phyloP scores from a whole-genome alignment of 2,329 filamentous ascomycete genomes.

The Reticulascus tulasneorum region DNA sequence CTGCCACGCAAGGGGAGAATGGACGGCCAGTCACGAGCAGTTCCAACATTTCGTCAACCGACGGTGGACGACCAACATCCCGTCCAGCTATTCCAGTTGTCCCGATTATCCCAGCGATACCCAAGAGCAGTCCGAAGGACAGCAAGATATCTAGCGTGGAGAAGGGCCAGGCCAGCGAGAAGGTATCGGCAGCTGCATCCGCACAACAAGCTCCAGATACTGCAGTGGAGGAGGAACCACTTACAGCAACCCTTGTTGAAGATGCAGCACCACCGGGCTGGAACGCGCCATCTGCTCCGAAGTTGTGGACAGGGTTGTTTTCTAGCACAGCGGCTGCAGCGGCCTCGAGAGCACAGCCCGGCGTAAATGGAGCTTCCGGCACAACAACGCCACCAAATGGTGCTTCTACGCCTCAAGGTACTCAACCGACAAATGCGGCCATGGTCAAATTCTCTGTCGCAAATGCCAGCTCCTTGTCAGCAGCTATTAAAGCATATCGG shows the following conservation, averaged over 20 bases:
- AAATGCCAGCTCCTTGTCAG: conserved; percentile 57
- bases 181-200: too few species aligned
- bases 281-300: conserved; percentile 24
- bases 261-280: conserved; percentile 16
- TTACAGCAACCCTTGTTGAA: conserved; percentile 12
- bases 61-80: not conserved
- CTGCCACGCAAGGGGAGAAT: conserved; percentile 9
- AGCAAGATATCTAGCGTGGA: conserved; percentile 13
- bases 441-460: conserved; percentile 4
- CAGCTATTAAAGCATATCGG: conserved; percentile 71
- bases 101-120: conserved; percentile 44
- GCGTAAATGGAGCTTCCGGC: conserved; percentile 16
- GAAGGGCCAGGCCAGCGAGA: conserved; percentile 2
- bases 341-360: conserved; percentile 14
- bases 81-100: conserved; percentile 36
- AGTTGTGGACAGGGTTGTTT: conserved; percentile 38
- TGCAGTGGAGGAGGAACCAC: conserved; percentile 19
- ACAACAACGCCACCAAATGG: conserved; percentile 13
- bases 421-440: conserved; percentile 12
- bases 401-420: conserved; percentile 1
- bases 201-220: conserved; percentile 5
- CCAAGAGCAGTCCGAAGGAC: conserved; percentile 31
- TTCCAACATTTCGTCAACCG: conserved; percentile 5
- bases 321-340: conserved; percentile 18
- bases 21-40: conserved; percentile 12